phyloP scores from a whole-genome alignment of 257 asterid genomes.

The Petrea volubilis region DNA sequence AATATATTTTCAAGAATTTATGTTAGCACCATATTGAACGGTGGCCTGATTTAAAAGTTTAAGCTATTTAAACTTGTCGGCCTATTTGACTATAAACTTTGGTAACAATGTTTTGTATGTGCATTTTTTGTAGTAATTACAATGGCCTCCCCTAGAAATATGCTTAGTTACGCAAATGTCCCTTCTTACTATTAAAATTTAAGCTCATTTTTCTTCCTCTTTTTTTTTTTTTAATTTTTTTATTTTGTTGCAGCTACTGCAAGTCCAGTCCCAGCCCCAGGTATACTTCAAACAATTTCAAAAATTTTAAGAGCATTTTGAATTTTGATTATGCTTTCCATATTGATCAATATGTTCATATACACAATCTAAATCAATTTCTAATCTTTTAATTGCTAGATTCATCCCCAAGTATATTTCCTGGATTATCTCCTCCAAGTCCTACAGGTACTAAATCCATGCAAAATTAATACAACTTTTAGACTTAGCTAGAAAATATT shows the following conservation, averaged over 20 bases:
- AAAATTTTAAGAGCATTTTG: background rate
- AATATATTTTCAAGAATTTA: background rate
- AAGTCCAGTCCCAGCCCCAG: conserved; percentile 70
- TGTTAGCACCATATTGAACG: too few species aligned
- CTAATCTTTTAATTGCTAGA: conserved; percentile 26
- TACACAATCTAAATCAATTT: background rate
- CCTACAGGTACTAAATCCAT: conserved; percentile 32
- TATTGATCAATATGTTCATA: background rate
- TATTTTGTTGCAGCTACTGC: conserved; percentile 48
- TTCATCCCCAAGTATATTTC: conserved; percentile 26
- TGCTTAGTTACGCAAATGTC: too few species aligned
- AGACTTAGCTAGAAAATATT: background rate
- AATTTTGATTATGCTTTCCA: too few species aligned
- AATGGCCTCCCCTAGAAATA: too few species aligned
- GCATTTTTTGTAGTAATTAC: too few species aligned
- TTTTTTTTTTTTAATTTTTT: too few species aligned
- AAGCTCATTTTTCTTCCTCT: too few species aligned
- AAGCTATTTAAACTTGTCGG: too few species aligned
- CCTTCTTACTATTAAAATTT: too few species aligned
- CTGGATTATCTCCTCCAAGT: conserved; percentile 33
- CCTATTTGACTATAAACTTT: too few species aligned
- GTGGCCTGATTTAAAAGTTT: too few species aligned
- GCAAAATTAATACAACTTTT: background rate
- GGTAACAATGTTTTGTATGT: too few species aligned
- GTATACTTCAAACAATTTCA: conserved; percentile 26